Base-by-base conservation (phyloP, 306 rosid genomes). In the Casuarina cunninghamiana region DNA sequence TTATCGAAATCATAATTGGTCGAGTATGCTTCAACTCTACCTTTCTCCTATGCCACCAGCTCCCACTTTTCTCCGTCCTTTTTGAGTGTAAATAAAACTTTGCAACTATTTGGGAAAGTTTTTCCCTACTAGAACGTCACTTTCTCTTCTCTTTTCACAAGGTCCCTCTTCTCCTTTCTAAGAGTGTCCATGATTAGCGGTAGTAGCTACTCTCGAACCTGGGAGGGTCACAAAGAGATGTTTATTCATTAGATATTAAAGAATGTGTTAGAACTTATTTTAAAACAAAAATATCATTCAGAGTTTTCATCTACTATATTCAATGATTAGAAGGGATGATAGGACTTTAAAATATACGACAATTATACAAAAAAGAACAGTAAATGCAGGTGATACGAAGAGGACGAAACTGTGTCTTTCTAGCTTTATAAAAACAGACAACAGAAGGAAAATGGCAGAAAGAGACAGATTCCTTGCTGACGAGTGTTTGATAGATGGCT, bases 81-180 rank as follows among this genome's bases (percentile, higher is more conserved):
- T 75, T 81, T 43, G 43, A 35, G 65, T 71, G 73, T 70, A 83
- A 77, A 79, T 82, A 44, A 77, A 46, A 53, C 60, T 83, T 82
- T 80, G 74, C 54, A 84, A 76, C 87, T 42, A 79, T 68, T 77
- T 51, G 16, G 61, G 79, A 78, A 72, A 48, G 41, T 69, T 41
- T 75, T 57, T 73, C 79, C 78, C 54, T 74, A 67, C 71, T 75
- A 46, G 62, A 75, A 9, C 72, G 69, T 67, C 72, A 63, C 90
- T 89, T 86, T 91, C 85, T 82, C 93, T 77, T 89, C 84, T 91
- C 83, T 89, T 83, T 71, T 76, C 77, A 83, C 84, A 75, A 79
- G 75, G 49, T 51, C 71, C 81, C 81, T 46, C 19, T 53, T 55
- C 70, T 68, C 71, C 84, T 77, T 71, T 83, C 79, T 61, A 19